Evolutionary conservation across 176 grass and related monocot genomes (phyloP).

Genomic region (Oryza officinalis): DNA sequence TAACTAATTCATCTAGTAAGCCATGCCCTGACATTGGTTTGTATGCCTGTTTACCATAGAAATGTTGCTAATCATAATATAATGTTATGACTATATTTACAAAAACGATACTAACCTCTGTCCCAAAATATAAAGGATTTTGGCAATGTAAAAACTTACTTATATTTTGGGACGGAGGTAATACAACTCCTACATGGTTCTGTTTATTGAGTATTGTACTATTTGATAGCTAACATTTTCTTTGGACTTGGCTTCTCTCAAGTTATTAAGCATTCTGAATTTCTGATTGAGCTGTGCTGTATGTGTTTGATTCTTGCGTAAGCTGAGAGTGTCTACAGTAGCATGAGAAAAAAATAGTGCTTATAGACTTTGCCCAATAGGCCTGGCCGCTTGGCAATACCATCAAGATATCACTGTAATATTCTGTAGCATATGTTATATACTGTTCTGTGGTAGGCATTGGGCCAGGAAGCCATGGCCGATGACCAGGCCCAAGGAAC

Average conservation of each 20-base stretch:
- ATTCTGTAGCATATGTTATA: not conserved
- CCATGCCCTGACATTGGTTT: not conserved
- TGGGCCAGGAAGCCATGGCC: no score
- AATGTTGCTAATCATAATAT: not conserved
- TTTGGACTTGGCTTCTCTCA: not conserved
- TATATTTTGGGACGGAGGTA: no score
- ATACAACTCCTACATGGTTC: not conserved
- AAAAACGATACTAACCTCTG: not conserved
- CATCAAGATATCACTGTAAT: conserved; percentile 1
- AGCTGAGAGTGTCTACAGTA: not conserved
- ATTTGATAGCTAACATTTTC: not conserved
- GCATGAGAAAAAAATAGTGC: not conserved
- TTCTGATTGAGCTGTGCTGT: conserved; percentile 1
- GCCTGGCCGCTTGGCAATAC: not conserved
- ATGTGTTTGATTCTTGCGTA: conserved; percentile 3
- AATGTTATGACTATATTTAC: not conserved
- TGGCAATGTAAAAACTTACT: no score
- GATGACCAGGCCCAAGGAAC: no score
- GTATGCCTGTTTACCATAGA: not conserved
- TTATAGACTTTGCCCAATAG: not conserved
- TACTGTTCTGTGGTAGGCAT: not conserved
- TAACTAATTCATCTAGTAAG: conserved; percentile 11
- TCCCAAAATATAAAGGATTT: no score
- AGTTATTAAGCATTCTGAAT: conserved; percentile 25
- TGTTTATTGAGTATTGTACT: not conserved